These are phyloP conservation scores for Rhexocercosporidium sp. DNA, from an alignment of 2,329 filamentous ascomycete genomes.

Conservation along the genomic window DNA sequence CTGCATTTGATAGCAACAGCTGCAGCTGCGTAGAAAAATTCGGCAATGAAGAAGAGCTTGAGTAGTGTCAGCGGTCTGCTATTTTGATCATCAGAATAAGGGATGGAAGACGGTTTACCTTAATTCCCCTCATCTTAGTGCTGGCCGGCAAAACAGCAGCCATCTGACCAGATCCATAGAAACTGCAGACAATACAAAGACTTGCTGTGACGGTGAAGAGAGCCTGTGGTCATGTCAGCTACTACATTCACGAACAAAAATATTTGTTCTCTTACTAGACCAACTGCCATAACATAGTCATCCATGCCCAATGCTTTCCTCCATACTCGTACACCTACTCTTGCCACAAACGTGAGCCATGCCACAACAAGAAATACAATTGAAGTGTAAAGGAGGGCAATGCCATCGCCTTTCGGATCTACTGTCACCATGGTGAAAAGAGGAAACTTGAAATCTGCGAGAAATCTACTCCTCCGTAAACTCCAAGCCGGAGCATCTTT, in stretches of 20 bases:
- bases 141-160: constrained; percentile 21
- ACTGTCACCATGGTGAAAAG: constrained; percentile 33
- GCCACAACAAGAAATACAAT: constrained; percentile 33
- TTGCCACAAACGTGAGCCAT: constrained; percentile 35
- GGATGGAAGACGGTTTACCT: constrained; percentile 27
- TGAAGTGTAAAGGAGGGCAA: constrained; percentile 36
- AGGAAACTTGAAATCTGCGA: not conserved
- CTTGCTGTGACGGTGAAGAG: constrained; percentile 38
- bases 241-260: not conserved
- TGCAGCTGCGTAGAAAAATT: constrained; percentile 46
- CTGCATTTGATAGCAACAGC: constrained; percentile 41
- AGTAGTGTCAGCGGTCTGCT: constrained; percentile 12
- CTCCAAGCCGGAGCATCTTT: not conserved
- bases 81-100: not conserved
- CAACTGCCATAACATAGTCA: constrained; percentile 37
- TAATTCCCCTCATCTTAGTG: constrained; percentile 33
- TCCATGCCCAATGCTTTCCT: constrained; percentile 38
- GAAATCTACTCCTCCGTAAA: not conserved
- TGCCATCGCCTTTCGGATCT: constrained; percentile 33
- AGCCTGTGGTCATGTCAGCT: constrained; percentile 26
- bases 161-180: constrained; percentile 38
- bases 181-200: constrained; percentile 40
- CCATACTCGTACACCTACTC: constrained; percentile 36
- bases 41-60: constrained; percentile 46
- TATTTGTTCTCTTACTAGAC: constrained; percentile 33